Evolutionary conservation across 2,329 filamentous ascomycete species (phyloP), one percentile per base, ranked within the genome.

Genomic region (Trichoderma lentiforme): DNA sequence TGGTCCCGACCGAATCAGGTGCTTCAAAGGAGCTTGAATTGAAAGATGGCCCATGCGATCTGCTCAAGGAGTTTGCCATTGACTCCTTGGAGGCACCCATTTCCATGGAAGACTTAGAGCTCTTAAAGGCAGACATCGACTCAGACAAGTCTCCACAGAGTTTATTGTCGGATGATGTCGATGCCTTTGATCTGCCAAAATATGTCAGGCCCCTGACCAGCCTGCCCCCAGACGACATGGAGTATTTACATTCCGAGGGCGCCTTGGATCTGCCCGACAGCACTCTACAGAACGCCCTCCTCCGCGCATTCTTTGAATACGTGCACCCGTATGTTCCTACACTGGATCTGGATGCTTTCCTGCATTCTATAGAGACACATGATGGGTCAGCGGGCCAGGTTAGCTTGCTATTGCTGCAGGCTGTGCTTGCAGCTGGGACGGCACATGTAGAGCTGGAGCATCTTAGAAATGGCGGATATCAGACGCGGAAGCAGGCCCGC

Each of bases 141-240:
- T 53, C 57, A 3, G 57, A 62, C 26, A 70, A 62, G n/a, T 70
- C 67, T 5, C 57, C 67, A 2, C 56, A 36, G 30, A 39, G 61
- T 3, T 36, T 30, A 11, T n/a, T 26, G 11, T 51, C 15, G n/a
- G 57, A 69, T 24, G 57, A 30, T 4, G 12, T 14, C 2, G 26
- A 61, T 15, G 15, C 36, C 15, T 61, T 61, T 36, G 57, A 61
- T 36, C 67, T 70, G 5, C 67, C 67, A 18, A 53, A 62, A 1
- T 70, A 70, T 30, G 57, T 70, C 39, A 51, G 67, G 15, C 67
- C 67, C 3, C 32, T 70, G 39, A 70, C 67, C 6, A 70, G 67
- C 21, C 57, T 70, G 21, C 67, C 67, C 34, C 67, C 57, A 11
- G 67, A 70, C 18, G 67, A 70, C 30, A 70, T 70, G 67, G 58